Base-by-base conservation (phyloP, 1,284 basidiomycete genomes). In the Rhodotorula glutinis region DNA sequence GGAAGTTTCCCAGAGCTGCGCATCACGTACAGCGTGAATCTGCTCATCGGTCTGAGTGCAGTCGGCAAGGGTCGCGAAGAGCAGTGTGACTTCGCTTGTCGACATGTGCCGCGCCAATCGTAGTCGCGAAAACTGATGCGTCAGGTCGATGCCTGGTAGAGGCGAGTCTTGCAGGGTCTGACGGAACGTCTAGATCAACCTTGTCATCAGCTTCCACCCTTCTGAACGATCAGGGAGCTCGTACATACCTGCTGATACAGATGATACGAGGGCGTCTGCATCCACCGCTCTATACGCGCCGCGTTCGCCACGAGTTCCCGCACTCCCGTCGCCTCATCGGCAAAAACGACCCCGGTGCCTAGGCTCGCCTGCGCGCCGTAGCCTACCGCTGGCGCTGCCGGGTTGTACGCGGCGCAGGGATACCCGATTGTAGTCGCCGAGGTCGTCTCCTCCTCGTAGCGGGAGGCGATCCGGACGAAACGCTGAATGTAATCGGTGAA, bases 21-120 rank as follows among this genome's bases (percentile, higher is more conserved):
- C n/a, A n/a, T n/a, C n/a, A 78, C 85, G 67, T 74, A 91, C 93
- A 84, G 98, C 92, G 9, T 91, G 84, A 4, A 93, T 88, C 79
- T 96, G 90, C 61, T 93, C 90, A 75, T 95, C 92, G 0, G 85
- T 84, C 70, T 84, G 84, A 46, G 90, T 82, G 65, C 83, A 84
- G 40, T 88, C 85, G 0, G 86, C 84, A 14, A 98, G 79, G 4
- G 86, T 85, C 19, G 85, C 82, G 80, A 90, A 88, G 72, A 97
- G 92, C 43, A 86, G 75, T 70, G 88, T 84, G 0, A 85, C 85
- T 79, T 98, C 90, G 2, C 79, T 76, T 63, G 85, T 83, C 0
- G 82, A 74, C 77, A 92, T 81, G 54, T 81, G 82, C 75, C 85
- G 86, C 10, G 82, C 83, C 64, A 85, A 81, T 21, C 88, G 82